Evolutionary conservation across 108 stramenopile species (phyloP), one percentile per base, ranked within the genome.

Genomic region (Asterionellopsis glacialis): DNA sequence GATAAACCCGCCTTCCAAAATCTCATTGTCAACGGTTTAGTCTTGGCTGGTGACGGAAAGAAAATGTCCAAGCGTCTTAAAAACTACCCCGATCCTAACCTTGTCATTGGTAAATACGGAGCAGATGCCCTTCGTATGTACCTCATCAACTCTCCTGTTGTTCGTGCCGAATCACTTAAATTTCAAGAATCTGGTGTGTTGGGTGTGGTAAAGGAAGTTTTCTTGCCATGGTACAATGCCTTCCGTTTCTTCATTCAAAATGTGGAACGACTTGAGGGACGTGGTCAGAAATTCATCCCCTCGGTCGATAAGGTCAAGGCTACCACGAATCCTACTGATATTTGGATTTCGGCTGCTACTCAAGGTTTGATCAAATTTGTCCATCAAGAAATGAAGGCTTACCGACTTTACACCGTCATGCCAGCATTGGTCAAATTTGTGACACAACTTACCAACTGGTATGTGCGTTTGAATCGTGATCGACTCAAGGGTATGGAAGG

Each of bases 51-150:
- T 16, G 99, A 98, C 62, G 98, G 98, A 42, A 97, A 97, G 74
- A 99, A 99, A 76, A 99, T 99, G 99, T 95, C 94, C 56, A 99
- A 98, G 83, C 81, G 99, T 18, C 75, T 97, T 21, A 98, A 99
- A 79, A 99, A 99, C 72, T 99, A 98, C 66, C 98, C 97, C 1
- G 97, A 95, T 71, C 96, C 97, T n/a, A 86, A 66, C 44, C 49
- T 90, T 45, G 96, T 99, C 39, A 88, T 98, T 50, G 40, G 69
- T 59, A 86, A 85, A 63, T 97, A 98, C 73, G 99, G 99, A 41
- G 97, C 99, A 11, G 99, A 99, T 81, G 98, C 99, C 28, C 70
- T 99, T 52, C 81, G 99, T 39, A 95, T 99, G 90, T 99, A 98
- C 76, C 91, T 99, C 70, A 98, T 99, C 87, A 97, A 98, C 69